phyloP scores from a whole-genome alignment of 164 flowering plant genomes.

The Pachysandra terminalis region DNA sequence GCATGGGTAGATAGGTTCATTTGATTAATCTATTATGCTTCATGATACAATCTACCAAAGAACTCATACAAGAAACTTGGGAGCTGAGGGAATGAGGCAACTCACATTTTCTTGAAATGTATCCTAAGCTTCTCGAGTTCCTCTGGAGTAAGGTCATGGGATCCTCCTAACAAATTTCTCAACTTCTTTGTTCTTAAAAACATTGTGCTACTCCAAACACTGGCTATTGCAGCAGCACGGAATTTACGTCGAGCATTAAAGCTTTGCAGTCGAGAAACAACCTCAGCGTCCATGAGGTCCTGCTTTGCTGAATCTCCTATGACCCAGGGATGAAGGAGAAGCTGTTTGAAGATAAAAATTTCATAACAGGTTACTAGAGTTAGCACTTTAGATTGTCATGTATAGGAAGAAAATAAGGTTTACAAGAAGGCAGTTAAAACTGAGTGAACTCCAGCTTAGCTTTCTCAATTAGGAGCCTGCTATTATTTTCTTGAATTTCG shows the following conservation, averaged over 20 bases:
- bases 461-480: too few relatives aligned
- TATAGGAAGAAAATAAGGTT: neutral
- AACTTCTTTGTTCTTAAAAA: slow-evolving; percentile 68
- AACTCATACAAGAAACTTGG: neutral
- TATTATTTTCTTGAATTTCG: too few relatives aligned
- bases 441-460: too few relatives aligned
- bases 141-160: slow-evolving; percentile 58
- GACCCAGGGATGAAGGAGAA: slow-evolving; percentile 74
- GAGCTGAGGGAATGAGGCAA: neutral
- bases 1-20: neutral
- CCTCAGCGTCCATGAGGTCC: slow-evolving; percentile 64
- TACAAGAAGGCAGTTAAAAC: too few relatives aligned
- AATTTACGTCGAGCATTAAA: slow-evolving; percentile 74
- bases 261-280: slow-evolving; percentile 67
- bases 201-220: slow-evolving; percentile 54
- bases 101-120: slow-evolving; percentile 62
- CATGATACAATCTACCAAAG: neutral
- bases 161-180: slow-evolving; percentile 44
- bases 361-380: neutral
- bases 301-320: slow-evolving; percentile 62
- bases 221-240: slow-evolving; percentile 79
- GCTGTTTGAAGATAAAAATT: slow-evolving; percentile 28
- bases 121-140: slow-evolving; percentile 54
- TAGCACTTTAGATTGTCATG: neutral
- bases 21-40: neutral